These are phyloP conservation scores for Aspergillus sp. DNA, from an alignment of 2,329 filamentous ascomycete species.

Conservation along the genomic window DNA sequence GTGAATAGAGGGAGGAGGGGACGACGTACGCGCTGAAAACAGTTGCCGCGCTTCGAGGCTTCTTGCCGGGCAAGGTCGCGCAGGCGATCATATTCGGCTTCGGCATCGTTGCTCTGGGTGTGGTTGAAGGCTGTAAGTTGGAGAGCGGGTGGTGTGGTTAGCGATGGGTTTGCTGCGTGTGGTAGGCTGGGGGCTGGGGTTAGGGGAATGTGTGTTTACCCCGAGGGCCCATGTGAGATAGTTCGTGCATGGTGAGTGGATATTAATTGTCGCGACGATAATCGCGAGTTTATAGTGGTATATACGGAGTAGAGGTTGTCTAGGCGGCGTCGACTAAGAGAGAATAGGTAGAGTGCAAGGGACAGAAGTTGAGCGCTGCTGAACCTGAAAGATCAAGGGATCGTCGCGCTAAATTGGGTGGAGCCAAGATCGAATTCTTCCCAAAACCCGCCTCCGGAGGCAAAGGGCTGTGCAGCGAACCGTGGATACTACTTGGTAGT, in stretches of 20 bases:
- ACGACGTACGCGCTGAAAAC: slow-evolving; percentile 65
- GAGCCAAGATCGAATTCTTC: not conserved
- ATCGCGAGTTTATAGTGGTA: not conserved
- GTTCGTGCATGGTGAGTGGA: slow-evolving; percentile 38
- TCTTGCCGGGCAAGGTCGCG: slow-evolving; percentile 80
- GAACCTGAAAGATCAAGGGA: slow-evolving; percentile 1
- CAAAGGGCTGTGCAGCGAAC: not conserved
- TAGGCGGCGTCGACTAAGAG: not conserved
- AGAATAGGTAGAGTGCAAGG: not conserved
- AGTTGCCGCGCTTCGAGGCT: slow-evolving; percentile 72
- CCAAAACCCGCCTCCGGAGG: not conserved
- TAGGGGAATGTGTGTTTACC: slow-evolving; percentile 26
- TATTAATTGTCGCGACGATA: not conserved
- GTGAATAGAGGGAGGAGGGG: not conserved
- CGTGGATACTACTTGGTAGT: not conserved
- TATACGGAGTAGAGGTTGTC: not conserved
- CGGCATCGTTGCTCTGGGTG: slow-evolving; percentile 63
- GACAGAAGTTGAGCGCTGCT: not conserved
- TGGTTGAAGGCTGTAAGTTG: slow-evolving; percentile 70
- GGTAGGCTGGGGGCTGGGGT: not conserved
- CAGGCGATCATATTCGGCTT: slow-evolving; percentile 89
- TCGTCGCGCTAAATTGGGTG: slow-evolving; percentile 6
- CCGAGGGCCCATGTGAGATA: slow-evolving; percentile 43
- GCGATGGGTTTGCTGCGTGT: not conserved
- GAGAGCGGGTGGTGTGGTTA: not conserved